Evolutionary conservation across 768 basidiomycete genomes (phyloP).

Genomic region (Sistotremastrum suecicum): DNA sequence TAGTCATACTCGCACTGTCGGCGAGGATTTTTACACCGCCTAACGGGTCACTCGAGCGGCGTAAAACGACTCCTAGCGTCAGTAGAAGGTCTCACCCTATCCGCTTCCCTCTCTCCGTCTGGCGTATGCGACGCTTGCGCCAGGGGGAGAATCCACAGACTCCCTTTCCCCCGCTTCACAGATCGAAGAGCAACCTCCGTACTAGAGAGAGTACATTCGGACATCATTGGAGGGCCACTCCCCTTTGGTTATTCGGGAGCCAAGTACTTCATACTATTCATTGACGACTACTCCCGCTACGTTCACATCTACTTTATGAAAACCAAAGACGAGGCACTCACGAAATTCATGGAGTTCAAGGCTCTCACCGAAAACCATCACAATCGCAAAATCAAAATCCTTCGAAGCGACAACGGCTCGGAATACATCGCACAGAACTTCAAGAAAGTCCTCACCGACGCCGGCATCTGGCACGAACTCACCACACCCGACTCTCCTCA

Average conservation of each 20-base stretch:
- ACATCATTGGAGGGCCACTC: conserved; percentile 7
- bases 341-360: conserved; percentile 8
- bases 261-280: conserved; percentile 11
- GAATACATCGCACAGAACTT: conserved; percentile 11
- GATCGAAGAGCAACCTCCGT: too few relatives aligned
- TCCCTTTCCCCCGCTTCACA: too few relatives aligned
- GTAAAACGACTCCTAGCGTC: too few relatives aligned
- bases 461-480: conserved; percentile 10
- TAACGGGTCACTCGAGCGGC: too few relatives aligned
- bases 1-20: too few relatives aligned
- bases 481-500: conserved; percentile 29
- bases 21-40: too few relatives aligned
- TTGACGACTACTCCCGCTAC: conserved; percentile 10
- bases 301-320: conserved; percentile 6
- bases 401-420: conserved; percentile 13
- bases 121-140: too few relatives aligned
- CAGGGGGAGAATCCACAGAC: too few relatives aligned
- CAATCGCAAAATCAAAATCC: conserved; percentile 7
- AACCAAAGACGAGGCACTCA: conserved; percentile 6
- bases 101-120: too few relatives aligned
- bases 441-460: background rate
- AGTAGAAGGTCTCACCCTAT: too few relatives aligned
- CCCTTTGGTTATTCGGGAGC: conserved; percentile 11
- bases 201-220: background rate
- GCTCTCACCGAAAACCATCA: conserved; percentile 5